Base-by-base conservation (phyloP, 208 protist genomes). In the Leishmania braziliensis region DNA sequence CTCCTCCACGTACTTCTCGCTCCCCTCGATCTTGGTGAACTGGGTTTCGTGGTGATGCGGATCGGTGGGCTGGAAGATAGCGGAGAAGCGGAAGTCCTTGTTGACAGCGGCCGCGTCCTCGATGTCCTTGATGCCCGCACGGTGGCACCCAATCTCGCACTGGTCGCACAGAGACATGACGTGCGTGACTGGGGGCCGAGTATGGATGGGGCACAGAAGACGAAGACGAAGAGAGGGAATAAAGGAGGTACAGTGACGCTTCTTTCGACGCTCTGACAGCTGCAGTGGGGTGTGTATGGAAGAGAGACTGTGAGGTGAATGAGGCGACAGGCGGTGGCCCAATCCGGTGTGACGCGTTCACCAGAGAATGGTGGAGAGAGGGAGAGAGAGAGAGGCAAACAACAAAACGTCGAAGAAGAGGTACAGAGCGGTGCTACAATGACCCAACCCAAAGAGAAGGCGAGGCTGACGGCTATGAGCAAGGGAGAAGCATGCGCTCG, bases 1-100 rank as follows among this genome's bases (percentile, higher is more conserved):
- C 80, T 91, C 91, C 82, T 94, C 90, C 39, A 98, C 93, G 60
- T 88, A 95, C 83, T 93, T 88, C 82, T 94, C 90, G 77, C 91
- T 94, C 20, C 90, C 93, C 26, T 83, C 78, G 60, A 98, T 69
- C 87, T 95, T 97, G 79, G 92, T 91, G 90, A 95, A 98, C 90
- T 95, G 88, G n/a, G 84, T 92, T 43, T 89, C 70, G n/a, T 96
- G 86, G 82, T 96, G 92, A 58, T 95, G 81, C 65, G 94, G 91
- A 82, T 96, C 94, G 33, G 79, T 83, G 16, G 91, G 92, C 82
- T 96, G 94, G 71, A 97, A 97, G 77, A 97, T 97, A 56, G 94
- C 85, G 51, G 91, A 90, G 85, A 92, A 95, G 87, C 94, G 88
- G 76, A 95, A 97, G 76, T 91, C 85, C 36, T 88, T 58, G 58